Percentiles rank a stretch among this genome's conserved stretches.
Conservation (phyloP, 1,139 yeast species). For the Nakaseomyces uthaithaninus region DNA sequence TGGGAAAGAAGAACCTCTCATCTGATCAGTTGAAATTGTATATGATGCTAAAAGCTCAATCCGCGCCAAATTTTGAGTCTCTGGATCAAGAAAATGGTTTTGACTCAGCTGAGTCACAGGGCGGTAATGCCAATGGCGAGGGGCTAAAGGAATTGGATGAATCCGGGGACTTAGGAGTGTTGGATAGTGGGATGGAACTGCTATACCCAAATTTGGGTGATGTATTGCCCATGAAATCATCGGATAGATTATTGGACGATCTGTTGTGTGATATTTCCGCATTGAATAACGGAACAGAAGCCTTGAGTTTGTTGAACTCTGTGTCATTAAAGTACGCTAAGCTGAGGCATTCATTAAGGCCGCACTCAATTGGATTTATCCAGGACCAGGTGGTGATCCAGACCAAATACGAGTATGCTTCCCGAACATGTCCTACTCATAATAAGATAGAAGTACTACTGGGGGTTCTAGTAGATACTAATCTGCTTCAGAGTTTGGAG, state of each 20-base stretch:
- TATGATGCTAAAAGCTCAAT: too few species aligned
- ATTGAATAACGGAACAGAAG: slow-evolving; percentile 9
- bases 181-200: slow-evolving; percentile 25
- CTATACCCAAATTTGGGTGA: slow-evolving; percentile 29
- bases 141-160: too few species aligned
- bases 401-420: slow-evolving; percentile 25
- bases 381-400: slow-evolving; percentile 27
- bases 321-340: slow-evolving; percentile 30
- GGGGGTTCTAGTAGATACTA: slow-evolving; percentile 24
- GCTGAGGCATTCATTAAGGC: slow-evolving; percentile 17
- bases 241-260: slow-evolving; percentile 61
- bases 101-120: too few species aligned
- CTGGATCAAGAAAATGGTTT: too few species aligned
- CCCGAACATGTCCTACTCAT: slow-evolving; percentile 25
- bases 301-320: slow-evolving; percentile 26
- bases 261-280: slow-evolving; percentile 34
- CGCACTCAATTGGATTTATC: slow-evolving; percentile 24
- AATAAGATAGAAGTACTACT: slow-evolving; percentile 25
- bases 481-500: slow-evolving; percentile 1
- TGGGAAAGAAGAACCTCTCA: too few species aligned
- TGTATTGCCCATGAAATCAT: slow-evolving; percentile 43
- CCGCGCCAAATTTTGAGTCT: too few species aligned
- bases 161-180: too few species aligned
- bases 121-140: too few species aligned
- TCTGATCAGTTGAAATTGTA: too few species aligned